Percentiles rank a stretch among this genome's conserved stretches.
Evolutionary conservation across 331 rosid genomes (phyloP).

Genomic region (Quercus phellos): DNA sequence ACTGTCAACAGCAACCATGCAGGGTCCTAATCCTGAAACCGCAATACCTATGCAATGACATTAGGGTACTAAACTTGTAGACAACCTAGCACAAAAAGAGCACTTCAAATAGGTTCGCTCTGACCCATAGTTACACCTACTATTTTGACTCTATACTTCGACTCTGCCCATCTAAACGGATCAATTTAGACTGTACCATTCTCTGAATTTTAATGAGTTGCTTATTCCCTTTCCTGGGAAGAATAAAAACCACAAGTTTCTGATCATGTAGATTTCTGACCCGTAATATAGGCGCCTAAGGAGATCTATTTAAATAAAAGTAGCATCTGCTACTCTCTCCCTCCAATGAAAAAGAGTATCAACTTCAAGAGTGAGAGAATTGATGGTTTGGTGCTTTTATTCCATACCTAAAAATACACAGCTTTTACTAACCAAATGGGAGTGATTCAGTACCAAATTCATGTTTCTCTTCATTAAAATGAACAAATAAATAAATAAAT

Average conservation of each 20-base stretch:
- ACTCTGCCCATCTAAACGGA: no score
- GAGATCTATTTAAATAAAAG: background rate
- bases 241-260: background rate
- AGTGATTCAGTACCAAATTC: background rate
- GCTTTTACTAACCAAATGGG: background rate
- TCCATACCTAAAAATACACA: background rate
- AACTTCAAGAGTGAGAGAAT: background rate
- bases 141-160: no score
- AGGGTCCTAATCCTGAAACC: background rate
- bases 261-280: no score
- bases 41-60: background rate
- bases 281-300: background rate
- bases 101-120: no score
- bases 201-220: background rate
- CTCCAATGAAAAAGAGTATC: background rate
- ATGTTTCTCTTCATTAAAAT: background rate
- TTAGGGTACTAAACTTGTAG: background rate
- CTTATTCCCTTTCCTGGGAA: background rate
- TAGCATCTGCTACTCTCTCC: background rate
- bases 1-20: background rate
- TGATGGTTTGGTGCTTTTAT: background rate
- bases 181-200: background rate
- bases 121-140: no score
- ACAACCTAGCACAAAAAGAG: background rate
- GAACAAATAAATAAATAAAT: background rate